phyloP scores from a whole-genome alignment of 164 flowering plant species.

The Vitis rotundifolia region DNA sequence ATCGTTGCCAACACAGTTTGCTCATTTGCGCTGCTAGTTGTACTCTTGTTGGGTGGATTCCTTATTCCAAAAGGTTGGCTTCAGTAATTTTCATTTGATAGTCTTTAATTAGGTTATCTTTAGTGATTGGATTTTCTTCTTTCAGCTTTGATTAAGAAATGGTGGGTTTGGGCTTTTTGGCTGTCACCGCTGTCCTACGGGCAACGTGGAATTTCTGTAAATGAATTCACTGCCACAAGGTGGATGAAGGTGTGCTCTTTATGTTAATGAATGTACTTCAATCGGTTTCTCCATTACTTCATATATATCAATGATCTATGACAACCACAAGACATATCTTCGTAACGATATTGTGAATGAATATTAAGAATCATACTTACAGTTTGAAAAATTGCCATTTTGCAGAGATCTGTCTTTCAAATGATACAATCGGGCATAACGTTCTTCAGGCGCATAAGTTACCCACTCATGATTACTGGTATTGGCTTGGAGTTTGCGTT shows the following conservation, averaged over 20 bases:
- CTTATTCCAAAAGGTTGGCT: conserved; percentile 74
- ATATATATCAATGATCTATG: too few species aligned
- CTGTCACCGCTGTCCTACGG: conserved; percentile 84
- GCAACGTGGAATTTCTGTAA: conserved; percentile 79
- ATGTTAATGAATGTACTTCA: conserved; percentile 2
- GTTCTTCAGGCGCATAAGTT: conserved; percentile 53
- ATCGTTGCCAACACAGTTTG: conserved; percentile 75
- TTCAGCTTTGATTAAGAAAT: conserved; percentile 63
- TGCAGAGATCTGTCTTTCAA: conserved; percentile 51
- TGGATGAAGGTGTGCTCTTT: conserved; percentile 71
- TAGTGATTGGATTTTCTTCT: conserved; percentile 3
- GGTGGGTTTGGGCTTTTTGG: conserved; percentile 94
- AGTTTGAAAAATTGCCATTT: conserved; percentile 9
- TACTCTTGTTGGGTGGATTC: conserved; percentile 81
- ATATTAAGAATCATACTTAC: neutral
- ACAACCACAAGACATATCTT: too few species aligned
- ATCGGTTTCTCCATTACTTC: neutral
- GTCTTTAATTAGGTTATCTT: neutral
- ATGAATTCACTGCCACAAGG: conserved; percentile 79
- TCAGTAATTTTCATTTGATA: neutral
- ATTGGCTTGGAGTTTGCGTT: conserved; percentile 79
- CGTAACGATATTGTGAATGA: neutral
- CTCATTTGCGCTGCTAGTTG: conserved; percentile 56
- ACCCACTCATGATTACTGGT: conserved; percentile 62
- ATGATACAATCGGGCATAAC: conserved; percentile 52